A percentile compares a stretch with the other conserved stretches of the same genome.
These are phyloP conservation scores for Exidia glandulosa DNA, from an alignment of 768 basidiomycete genomes.

Conservation along the genomic window DNA sequence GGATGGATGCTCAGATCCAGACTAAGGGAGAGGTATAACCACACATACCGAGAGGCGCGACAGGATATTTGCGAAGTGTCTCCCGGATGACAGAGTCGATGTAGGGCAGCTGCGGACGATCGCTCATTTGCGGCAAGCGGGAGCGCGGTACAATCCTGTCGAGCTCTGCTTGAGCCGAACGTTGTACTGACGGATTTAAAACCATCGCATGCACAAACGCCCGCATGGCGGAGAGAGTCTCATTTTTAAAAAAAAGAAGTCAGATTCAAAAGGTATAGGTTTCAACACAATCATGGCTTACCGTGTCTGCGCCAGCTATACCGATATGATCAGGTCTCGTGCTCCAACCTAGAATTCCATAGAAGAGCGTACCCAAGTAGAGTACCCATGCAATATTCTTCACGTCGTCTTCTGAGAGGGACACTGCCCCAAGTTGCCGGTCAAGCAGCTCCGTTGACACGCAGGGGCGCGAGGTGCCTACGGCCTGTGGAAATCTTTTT, in stretches of 20 bases:
- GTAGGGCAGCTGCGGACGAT: slow-evolving; percentile 30
- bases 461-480: too few species aligned
- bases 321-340: slow-evolving; percentile 2
- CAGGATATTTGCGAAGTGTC: slow-evolving; percentile 33
- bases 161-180: slow-evolving; percentile 39
- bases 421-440: too few species aligned
- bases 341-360: not conserved
- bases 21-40: not conserved
- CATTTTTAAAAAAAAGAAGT: not conserved
- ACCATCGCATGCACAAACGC: slow-evolving; percentile 46
- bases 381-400: not conserved
- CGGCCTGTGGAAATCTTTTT: too few species aligned
- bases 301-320: slow-evolving; percentile 24
- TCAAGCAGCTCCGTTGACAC: too few species aligned
- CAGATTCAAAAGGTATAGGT: not conserved
- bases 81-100: slow-evolving; percentile 24
- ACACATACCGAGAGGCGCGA: slow-evolving; percentile 19
- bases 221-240: slow-evolving; percentile 42
- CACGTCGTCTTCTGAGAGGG: too few species aligned
- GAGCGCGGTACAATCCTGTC: slow-evolving; percentile 29
- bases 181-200: slow-evolving; percentile 37
- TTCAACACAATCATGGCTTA: slow-evolving; percentile 3
- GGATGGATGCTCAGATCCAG: not conserved
- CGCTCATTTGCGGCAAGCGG: slow-evolving; percentile 35
- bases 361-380: slow-evolving; percentile 28